Percentiles rank a stretch among this genome's conserved stretches.
Conservation (phyloP, 768 basidiomycete genomes). For the Cyclocybe aegerita region DNA sequence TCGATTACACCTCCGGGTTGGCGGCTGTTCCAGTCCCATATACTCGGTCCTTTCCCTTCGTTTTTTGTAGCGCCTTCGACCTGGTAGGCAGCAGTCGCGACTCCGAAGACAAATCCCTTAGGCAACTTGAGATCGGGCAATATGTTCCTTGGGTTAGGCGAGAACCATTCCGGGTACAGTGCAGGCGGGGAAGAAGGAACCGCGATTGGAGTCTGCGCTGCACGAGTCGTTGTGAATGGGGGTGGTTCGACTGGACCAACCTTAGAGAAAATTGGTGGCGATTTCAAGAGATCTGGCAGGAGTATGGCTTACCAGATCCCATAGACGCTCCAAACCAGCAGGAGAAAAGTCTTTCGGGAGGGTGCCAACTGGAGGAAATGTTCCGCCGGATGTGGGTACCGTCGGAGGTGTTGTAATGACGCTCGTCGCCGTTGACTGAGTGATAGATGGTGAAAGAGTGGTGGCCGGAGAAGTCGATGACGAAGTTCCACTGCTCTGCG, state of each 20-base stretch:
- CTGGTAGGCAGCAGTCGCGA: constrained; percentile 52
- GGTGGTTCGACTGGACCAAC: constrained; percentile 43
- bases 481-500: too few relatives aligned
- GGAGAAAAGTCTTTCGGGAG: constrained; percentile 39
- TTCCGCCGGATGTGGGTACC: constrained; percentile 11
- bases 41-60: constrained; percentile 47
- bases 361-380: constrained; percentile 40
- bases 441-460: constrained; percentile 2
- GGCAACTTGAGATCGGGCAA: constrained; percentile 45
- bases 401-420: background rate
- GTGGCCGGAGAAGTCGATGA: constrained; percentile 4
- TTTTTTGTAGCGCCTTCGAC: constrained; percentile 52
- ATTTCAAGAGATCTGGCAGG: background rate
- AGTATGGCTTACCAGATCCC: constrained; percentile 35
- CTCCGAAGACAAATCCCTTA: constrained; percentile 48
- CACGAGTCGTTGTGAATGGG: constrained; percentile 44
- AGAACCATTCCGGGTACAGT: constrained; percentile 46
- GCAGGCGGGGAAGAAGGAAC: constrained; percentile 44
- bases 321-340: constrained; percentile 35
- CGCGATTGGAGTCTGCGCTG: constrained; percentile 34
- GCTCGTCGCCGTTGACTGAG: too few relatives aligned
- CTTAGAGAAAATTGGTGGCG: constrained; percentile 17
- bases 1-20: constrained; percentile 41
- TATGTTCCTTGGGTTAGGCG: constrained; percentile 41
- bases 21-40: constrained; percentile 51